Evolutionary conservation across 2,329 filamentous ascomycete species (phyloP), one percentile per base, ranked within the genome.

Genomic region (Lojkania enalia): DNA sequence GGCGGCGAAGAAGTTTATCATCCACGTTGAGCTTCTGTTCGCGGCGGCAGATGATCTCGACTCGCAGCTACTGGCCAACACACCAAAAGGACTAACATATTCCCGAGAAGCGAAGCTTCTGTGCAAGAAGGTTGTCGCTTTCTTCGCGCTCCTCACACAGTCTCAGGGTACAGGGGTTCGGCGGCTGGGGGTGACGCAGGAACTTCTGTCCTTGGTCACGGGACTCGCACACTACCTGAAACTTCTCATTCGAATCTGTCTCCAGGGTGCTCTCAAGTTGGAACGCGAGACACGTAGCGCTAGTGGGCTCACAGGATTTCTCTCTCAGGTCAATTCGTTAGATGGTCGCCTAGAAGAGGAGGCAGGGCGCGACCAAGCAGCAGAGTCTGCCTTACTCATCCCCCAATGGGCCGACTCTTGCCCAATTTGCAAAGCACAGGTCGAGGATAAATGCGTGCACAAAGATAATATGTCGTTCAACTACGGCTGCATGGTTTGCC

Each of bases 111-210:
- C 94, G n/a, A 99, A 99, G 72, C 79, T 99, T 39, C 82, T 99
- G n/a, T 99, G 94, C 77, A 99, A 99, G 73, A 99, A 99, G 72
- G 95, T 99, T 42, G 94, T 99, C 4, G 89, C 92, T 19, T 99
- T 99, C 76, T 99, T 99, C 69, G 90, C 90, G 11, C 77, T 99
- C 14, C 78, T 99, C 6, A 95, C 92, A 4, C 96, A 96, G 69
- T 94, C 91, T 1, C 92, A 97, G 66, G 91, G 96, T 63, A 89
- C 85, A 6, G 88, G 87, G n/a, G 84, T 88, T 27, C 82, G 89
- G 46, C 94, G 96, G 66, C 82, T 97, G 31, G 94, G 94, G 32
- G 94, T 99, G 21, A 99, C 94, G 6, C 94, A 99, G 69, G 94
- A 99, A 68, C 80, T 99, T n/a, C 74, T 99, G n/a, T 95, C 92